Conservation (phyloP, 345 rosid species). For the Raphanus raphanistrum region DNA sequence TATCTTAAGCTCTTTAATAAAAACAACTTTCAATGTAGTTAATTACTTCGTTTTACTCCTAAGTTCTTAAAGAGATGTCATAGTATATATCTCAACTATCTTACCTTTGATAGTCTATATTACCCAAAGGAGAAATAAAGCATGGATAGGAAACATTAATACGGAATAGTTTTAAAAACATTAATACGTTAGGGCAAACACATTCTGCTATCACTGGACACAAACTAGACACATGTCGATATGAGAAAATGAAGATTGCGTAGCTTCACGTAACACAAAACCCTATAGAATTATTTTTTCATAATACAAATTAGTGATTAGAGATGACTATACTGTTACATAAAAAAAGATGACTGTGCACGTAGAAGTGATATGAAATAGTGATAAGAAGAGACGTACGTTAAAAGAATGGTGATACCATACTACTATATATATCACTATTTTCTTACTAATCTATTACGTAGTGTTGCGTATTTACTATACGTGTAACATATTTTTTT, state of each 20-base stretch:
- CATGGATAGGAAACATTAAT: slow-evolving; percentile 2
- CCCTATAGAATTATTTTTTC: neutral
- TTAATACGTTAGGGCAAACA: slow-evolving; percentile 2
- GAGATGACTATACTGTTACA: neutral
- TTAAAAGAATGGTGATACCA: neutral
- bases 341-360: neutral
- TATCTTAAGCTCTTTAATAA: neutral
- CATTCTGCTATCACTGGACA: neutral
- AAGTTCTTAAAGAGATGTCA: neutral
- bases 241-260: neutral
- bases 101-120: slow-evolving; percentile 19
- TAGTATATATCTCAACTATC: neutral
- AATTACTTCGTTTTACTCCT: neutral
- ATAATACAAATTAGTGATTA: neutral
- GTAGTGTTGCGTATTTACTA: no score
- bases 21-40: neutral
- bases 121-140: slow-evolving; percentile 11
- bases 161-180: neutral
- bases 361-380: neutral
- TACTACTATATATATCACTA: neutral
- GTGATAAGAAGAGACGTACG: neutral
- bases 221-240: slow-evolving; percentile 37
- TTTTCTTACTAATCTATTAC: no score
- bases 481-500: no score
- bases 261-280: neutral